These are phyloP conservation scores for Beauveria scarabaeidicola DNA, from an alignment of 2,329 filamentous ascomycete genomes.

Conservation along the genomic window DNA sequence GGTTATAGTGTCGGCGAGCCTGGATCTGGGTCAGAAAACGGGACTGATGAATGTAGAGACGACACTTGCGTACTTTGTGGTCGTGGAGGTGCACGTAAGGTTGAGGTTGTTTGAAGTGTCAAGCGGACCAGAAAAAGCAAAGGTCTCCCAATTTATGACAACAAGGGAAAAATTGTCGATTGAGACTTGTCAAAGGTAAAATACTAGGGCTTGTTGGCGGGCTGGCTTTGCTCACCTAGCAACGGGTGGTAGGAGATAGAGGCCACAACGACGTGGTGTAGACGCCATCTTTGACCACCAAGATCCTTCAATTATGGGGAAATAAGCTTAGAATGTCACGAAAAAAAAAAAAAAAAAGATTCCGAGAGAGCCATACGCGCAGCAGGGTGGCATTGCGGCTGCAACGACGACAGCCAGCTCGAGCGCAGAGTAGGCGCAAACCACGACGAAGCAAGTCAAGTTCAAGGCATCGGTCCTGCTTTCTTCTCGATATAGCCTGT, in stretches of 20 bases:
- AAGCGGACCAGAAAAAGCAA: too few species aligned
- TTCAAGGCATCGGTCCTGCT: neutral
- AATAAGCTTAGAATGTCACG: neutral
- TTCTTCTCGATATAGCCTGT: neutral
- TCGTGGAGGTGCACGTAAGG: too few species aligned
- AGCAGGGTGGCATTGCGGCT: neutral
- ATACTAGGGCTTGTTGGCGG: too few species aligned
- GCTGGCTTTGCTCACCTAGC: neutral
- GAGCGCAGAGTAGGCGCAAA: conserved; percentile 2
- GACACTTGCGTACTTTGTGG: too few species aligned
- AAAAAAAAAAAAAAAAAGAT: neutral
- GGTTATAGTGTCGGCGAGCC: too few species aligned
- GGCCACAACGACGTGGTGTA: neutral
- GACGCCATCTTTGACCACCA: neutral
- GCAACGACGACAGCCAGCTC: neutral
- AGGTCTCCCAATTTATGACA: too few species aligned
- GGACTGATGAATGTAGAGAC: too few species aligned
- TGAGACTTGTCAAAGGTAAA: too few species aligned
- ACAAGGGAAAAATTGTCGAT: too few species aligned
- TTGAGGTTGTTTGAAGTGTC: too few species aligned
- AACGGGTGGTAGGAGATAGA: neutral
- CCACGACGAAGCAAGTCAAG: conserved; percentile 1
- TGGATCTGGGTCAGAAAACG: too few species aligned
- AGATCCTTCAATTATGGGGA: neutral
- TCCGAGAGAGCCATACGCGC: neutral